Evolutionary conservation across 805 yeast genomes (phyloP), one percentile per base, ranked within the genome.

Genomic region (Saccharomycopsis fibuligera): DNA sequence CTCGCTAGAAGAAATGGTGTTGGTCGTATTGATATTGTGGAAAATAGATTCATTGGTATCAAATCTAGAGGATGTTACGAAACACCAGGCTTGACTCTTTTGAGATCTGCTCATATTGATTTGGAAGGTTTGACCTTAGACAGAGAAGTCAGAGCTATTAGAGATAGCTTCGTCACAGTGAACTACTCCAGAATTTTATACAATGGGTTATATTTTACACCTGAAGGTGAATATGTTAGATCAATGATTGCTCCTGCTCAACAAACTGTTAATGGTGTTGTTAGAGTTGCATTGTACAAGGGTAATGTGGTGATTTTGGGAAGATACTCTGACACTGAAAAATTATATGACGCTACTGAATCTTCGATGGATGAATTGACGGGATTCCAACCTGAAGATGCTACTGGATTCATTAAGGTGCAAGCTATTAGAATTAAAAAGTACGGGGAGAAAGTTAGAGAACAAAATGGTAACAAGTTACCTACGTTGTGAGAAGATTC

Each of bases 11-110:
- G 96, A 76, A 90, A 93, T 68, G 99, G 99, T 76, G 96, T 93
- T 54, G 99, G 99, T 69, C 89, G 99, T 78, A 85, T 93, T 67
- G 99, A 93, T 74, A 93, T 93, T 64, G 99, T 93, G 57, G 99
- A 93, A 75, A 88, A 93, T 78, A 89, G 99, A 76, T 93, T 93
- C 70, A 93, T 93, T 63, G 98, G 98, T 68, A 85, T 93, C 69
- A 93, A 93, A 72, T 90, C 98, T 56, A 88, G 99, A 78, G 99
- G 99, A 52, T 93, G 99, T 76, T 93, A 93, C 75, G 99, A 93
- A 74, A 95, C 98, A 56, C 99, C 99, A 58, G 99, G 98, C 68
- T 80, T 93, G 62, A 91, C 99, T 54, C 67, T 93, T 54, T 82
- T 93, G 70, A 88, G 99, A 79, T 69, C 79, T 49, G 86, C 98